phyloP scores from a whole-genome alignment of 345 rosid species.

The Euclidium syriacum region DNA sequence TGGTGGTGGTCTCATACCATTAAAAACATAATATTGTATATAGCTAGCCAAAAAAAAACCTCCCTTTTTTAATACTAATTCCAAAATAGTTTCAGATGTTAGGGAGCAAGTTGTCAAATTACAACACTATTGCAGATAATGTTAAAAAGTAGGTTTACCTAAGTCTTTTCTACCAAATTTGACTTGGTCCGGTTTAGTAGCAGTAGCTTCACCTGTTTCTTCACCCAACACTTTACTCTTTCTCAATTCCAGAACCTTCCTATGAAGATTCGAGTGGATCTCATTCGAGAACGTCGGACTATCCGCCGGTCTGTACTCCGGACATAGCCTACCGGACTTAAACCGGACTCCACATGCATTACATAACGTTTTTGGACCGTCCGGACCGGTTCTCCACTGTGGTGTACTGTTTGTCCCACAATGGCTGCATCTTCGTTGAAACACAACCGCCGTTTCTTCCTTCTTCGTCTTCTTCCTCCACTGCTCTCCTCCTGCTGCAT shows the following conservation, averaged over 20 bases:
- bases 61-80: conserved; percentile 5
- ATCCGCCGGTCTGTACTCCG: conserved; percentile 94
- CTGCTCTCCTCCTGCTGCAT: conserved; percentile 27
- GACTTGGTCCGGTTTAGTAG: conserved; percentile 27
- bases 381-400: conserved; percentile 98
- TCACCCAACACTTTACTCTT: conserved; percentile 37
- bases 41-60: neutral
- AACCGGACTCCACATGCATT: conserved; percentile 95
- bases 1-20: conserved; percentile 27
- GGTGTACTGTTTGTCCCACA: conserved; percentile 93
- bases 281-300: conserved; percentile 86
- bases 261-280: conserved; percentile 87
- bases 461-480: conserved; percentile 18
- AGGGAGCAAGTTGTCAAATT: conserved; percentile 26
- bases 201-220: conserved; percentile 23
- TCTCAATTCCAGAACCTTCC: conserved; percentile 89
- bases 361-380: conserved; percentile 97
- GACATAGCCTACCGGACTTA: conserved; percentile 92
- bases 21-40: conserved; percentile 3
- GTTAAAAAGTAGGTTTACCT: conserved; percentile 31
- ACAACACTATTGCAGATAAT: conserved; percentile 21
- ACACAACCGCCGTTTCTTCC: conserved; percentile 34
- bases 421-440: conserved; percentile 77
- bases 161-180: conserved; percentile 29
- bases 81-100: conserved; percentile 14